Percentiles rank a stretch among this genome's conserved stretches.
Evolutionary conservation across 1,284 basidiomycete species (phyloP).

Genomic region (Melanopsichium pennsylvanicum): DNA sequence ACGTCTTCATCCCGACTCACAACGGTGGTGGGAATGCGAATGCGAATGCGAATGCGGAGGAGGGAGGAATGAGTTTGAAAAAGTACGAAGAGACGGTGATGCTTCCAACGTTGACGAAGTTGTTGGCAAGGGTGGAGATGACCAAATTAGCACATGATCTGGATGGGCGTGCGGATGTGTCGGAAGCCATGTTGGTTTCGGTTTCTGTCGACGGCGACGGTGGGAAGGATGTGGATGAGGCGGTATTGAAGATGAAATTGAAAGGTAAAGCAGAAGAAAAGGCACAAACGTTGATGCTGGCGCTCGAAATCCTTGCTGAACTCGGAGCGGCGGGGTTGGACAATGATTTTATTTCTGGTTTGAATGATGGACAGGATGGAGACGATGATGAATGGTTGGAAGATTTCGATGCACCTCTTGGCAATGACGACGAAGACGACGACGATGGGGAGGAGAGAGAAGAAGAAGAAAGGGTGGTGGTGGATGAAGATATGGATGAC

Average conservation of each 20-base stretch:
- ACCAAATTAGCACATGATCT: slow-evolving; percentile 30
- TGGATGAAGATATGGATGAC: slow-evolving; percentile 6
- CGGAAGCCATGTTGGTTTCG: too few species aligned
- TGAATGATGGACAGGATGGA: slow-evolving; percentile 3
- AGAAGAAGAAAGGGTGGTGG: neutral
- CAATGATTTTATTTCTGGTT: slow-evolving; percentile 15
- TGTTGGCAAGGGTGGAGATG: slow-evolving; percentile 27
- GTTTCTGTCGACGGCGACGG: slow-evolving; percentile 5
- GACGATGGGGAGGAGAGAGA: slow-evolving; percentile 27
- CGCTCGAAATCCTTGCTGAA: slow-evolving; percentile 59
- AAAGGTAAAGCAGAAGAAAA: slow-evolving; percentile 47
- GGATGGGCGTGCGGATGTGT: slow-evolving; percentile 23
- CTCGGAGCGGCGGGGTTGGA: slow-evolving; percentile 38
- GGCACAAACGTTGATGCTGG: slow-evolving; percentile 49
- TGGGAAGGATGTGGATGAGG: slow-evolving; percentile 14
- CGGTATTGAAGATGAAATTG: slow-evolving; percentile 24
- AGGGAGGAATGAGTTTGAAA: slow-evolving; percentile 5
- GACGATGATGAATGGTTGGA: slow-evolving; percentile 34
- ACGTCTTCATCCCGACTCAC: too few species aligned
- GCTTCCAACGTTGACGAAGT: slow-evolving; percentile 22
- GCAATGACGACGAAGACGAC: slow-evolving; percentile 10
- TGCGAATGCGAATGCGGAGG: neutral
- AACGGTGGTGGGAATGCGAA: too few species aligned
- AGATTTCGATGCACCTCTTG: slow-evolving; percentile 29
- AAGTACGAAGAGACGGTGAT: slow-evolving; percentile 29